Evolutionary conservation across 1,284 basidiomycete species (phyloP), one percentile per base, ranked within the genome.

Genomic region (Microbotryum lychnidis-dioicae): DNA sequence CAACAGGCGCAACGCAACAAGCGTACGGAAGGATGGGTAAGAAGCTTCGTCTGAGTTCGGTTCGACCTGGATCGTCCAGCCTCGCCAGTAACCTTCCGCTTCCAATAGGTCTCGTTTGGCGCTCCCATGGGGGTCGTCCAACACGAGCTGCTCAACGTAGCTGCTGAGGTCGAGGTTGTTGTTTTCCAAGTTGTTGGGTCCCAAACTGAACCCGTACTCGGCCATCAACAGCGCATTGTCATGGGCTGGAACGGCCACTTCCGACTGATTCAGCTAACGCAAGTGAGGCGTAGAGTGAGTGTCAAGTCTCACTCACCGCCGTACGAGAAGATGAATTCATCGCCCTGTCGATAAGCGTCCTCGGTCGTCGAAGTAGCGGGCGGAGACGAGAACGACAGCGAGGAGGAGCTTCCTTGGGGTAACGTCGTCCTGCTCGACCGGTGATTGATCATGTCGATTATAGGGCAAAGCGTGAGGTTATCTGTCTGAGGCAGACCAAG

Each of bases 401-500:
- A 44, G 27, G 57, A 49, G 14, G 33, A 56, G 2, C 56, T 54
- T 18, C n/a, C 10, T 29, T 51, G 56, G 18, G 27, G 23, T 29
- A 48, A 49, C 2, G 54, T 45, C 46, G 54, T 54, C 27, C 57
- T 64, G 7, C 42, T 55, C 58, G 53, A 42, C 53, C 12, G 21
- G 56, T 69, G 66, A 33, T 70, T 68, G 62, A 67, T 70, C 67
- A 73, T 71, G 62, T 73, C 72, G 33, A 72, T 65, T 21, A 70
- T 68, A 1, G 72, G 71, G 1, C 64, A 64, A 0, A 73, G 61
- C 14, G 71, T 68, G 12, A 73, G 58, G 45, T 69, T 70, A 59
- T 72, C 65, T 21, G 64, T 62, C 18, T 63, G 55, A 14, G 57
- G 55, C 5, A 53, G 46, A 12, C 65, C 66, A 21, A 70, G 54